Evolutionary conservation across 768 basidiomycete species (phyloP), one percentile per base, ranked within the genome.

Genomic region (Calocybe indica): DNA sequence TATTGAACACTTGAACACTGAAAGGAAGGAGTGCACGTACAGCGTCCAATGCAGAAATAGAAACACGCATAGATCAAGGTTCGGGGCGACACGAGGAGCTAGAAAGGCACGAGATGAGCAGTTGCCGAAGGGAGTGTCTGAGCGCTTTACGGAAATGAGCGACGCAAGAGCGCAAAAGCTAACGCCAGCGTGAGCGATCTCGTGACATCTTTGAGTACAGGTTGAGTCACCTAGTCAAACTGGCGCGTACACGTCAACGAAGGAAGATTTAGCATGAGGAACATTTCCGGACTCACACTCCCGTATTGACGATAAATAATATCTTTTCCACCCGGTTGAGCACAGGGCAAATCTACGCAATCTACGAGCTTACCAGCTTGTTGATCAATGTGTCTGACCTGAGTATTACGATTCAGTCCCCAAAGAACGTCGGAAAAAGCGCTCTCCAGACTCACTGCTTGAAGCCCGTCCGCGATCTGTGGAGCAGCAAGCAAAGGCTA

Each of bases 221-320:
- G 22, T 22, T 22, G 22, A 4, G 22, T 22, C 22, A 22, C 22
- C 22, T 22, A 22, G 22, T 22, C 22, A 22, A 22, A 22, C 22
- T 22, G 22, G 22, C 22, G 2, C 22, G 22, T 22, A 22, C 22
- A 22, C 22, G 22, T 22, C 22, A 22, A 22, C 22, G 22, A 22
- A 22, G 22, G 22, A 22, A 22, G 22, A 4, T 22, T 22, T 22
- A 22, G 22, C 22, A 22, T 22, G 22, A 22, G 22, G 22, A 22
- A 22, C 4, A 22, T 22, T 22, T 22, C 22, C 22, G 22, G 22
- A 22, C 70, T 57, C 46, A 74, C 74, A 74, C 58, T 51, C 74
- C 74, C 11, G 74, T 78, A 48, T 78, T 79, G 46, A 81, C 67
- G 37, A 72, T 70, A 57, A 78, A 82, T n/a, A 80, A 13, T 37